These are phyloP conservation scores for Phytophthora chlamydospora DNA, from an alignment of 352 stramenopile genomes.

Conservation along the genomic window DNA sequence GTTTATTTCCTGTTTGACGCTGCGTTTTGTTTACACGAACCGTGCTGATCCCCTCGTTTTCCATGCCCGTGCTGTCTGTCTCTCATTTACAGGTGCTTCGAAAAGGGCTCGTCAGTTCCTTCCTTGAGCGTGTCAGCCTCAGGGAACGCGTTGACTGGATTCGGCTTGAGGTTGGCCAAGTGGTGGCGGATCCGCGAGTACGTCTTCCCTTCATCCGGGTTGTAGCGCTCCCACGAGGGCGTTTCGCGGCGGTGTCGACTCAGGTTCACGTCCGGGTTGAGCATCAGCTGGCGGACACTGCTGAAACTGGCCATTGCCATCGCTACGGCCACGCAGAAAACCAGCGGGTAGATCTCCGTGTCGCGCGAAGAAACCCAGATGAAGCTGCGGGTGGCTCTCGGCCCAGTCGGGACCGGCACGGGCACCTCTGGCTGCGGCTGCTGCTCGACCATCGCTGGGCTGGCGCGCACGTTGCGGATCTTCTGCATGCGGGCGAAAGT, in stretches of 20 bases:
- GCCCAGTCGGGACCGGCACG: slow-evolving; percentile 29
- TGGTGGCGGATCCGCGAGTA: slow-evolving; percentile 37
- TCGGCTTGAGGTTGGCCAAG: slow-evolving; percentile 37
- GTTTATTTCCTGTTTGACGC: background rate
- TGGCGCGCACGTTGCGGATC: slow-evolving; percentile 11
- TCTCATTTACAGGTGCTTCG: slow-evolving; percentile 11
- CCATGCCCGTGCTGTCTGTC: background rate
- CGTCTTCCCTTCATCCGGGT: slow-evolving; percentile 26
- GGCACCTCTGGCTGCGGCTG: slow-evolving; percentile 17
- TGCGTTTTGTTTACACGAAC: slow-evolving; percentile 4
- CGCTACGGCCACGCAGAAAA: slow-evolving; percentile 33
- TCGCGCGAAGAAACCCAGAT: slow-evolving; percentile 38
- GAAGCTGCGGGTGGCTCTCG: slow-evolving; percentile 20
- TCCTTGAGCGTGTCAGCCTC: slow-evolving; percentile 28
- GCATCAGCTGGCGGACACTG: slow-evolving; percentile 23
- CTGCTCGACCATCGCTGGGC: slow-evolving; percentile 14
- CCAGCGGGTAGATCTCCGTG: slow-evolving; percentile 38
- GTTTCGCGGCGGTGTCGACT: slow-evolving; percentile 35
- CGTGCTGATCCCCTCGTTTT: background rate
- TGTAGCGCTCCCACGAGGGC: slow-evolving; percentile 39
- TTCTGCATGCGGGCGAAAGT: slow-evolving; percentile 24
- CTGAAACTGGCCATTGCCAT: slow-evolving; percentile 29
- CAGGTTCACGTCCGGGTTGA: slow-evolving; percentile 43
- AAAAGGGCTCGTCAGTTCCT: slow-evolving; percentile 12
- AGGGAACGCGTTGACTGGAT: slow-evolving; percentile 38